Conservation (phyloP, 176 grass and related monocot species). For the Themeda triandra region DNA sequence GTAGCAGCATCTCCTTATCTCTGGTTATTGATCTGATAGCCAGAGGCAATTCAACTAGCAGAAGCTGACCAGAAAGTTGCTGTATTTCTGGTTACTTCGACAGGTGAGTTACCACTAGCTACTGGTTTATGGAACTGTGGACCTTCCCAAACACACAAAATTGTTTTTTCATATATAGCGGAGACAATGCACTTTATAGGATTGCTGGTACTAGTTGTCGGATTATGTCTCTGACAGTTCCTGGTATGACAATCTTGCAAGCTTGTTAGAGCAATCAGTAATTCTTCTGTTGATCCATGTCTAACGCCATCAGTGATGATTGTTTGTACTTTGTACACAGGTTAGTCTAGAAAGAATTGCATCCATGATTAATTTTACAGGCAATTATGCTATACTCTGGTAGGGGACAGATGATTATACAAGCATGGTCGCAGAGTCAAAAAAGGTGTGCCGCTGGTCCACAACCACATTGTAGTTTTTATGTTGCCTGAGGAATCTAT, state of each 20-base stretch:
- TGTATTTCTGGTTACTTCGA: neutral
- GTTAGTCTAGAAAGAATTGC: neutral
- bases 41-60: neutral
- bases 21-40: neutral
- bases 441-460: neutral
- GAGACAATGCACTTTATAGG: neutral
- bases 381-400: constrained; percentile 9
- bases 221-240: neutral
- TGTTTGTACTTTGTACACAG: neutral
- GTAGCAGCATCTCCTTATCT: neutral
- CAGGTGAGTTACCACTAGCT: neutral
- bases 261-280: neutral
- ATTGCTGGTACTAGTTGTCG: neutral
- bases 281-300: neutral
- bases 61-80: neutral
- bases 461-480: neutral
- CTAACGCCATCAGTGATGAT: neutral
- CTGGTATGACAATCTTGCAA: neutral
- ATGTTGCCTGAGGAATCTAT: constrained; percentile 8
- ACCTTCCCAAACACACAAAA: neutral
- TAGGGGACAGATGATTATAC: constrained; percentile 7
- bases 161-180: neutral
- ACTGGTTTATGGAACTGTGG: neutral
- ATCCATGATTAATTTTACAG: constrained; percentile 2
- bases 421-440: neutral